Evolutionary conservation across 129 eudicot genomes (phyloP).

Genomic region (Lactuca saligna): DNA sequence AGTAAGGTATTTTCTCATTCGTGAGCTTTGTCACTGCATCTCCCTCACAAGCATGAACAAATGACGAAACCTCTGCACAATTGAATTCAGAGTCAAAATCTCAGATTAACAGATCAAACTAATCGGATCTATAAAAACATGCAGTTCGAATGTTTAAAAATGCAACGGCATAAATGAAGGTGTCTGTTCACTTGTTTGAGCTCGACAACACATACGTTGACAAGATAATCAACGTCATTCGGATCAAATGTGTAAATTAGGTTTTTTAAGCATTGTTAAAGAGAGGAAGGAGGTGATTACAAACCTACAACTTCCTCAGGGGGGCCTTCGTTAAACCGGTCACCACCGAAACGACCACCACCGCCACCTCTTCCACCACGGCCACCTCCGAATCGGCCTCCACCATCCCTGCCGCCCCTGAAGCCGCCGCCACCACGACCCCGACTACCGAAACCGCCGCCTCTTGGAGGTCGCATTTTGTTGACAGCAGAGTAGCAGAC

Average conservation of each 20-base stretch:
- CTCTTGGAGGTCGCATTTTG: conserved; percentile 66
- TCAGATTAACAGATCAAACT: neutral
- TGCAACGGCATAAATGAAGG: neutral
- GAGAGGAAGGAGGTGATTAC: conserved; percentile 6
- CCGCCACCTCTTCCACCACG: conserved; percentile 48
- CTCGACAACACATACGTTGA: no score
- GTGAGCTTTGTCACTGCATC: conserved; percentile 95
- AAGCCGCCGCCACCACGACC: conserved; percentile 42
- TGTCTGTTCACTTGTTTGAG: no score
- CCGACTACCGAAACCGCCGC: conserved; percentile 41
- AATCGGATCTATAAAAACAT: neutral
- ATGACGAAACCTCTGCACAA: conserved; percentile 71
- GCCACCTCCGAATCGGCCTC: conserved; percentile 49
- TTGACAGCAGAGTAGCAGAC: conserved; percentile 43
- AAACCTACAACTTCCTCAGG: conserved; percentile 60
- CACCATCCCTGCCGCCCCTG: conserved; percentile 41
- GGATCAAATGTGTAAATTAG: neutral
- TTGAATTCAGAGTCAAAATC: neutral
- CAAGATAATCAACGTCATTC: neutral
- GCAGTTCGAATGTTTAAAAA: neutral
- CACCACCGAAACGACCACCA: conserved; percentile 41
- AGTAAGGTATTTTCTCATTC: conserved; percentile 83
- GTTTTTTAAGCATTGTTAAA: neutral
- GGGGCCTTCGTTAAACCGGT: conserved; percentile 55
- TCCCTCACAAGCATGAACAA: conserved; percentile 89